These are phyloP conservation scores for Nematocida sp. DNA, from an alignment of 371 early-diverging fungal species.

Conservation along the genomic window DNA sequence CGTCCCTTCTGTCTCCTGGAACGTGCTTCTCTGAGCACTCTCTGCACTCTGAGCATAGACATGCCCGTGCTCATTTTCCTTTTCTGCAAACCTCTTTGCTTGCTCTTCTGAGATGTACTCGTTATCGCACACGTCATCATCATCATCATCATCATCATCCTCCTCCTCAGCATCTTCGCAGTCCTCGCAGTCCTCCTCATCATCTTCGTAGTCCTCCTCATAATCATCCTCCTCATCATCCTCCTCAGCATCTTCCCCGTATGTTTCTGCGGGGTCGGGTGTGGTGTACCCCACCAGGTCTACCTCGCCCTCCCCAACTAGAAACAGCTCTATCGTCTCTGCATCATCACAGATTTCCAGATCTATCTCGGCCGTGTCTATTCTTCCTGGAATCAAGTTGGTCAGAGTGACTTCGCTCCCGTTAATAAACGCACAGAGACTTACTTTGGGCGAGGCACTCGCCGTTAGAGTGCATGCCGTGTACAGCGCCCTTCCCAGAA, in stretches of 20 bases:
- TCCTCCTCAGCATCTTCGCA: not conserved
- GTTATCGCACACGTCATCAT: slow-evolving; percentile 7
- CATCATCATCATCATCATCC: not conserved
- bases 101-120: slow-evolving; percentile 35
- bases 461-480: not conserved
- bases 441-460: slow-evolving; percentile 2
- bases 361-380: slow-evolving; percentile 34
- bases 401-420: slow-evolving; percentile 34
- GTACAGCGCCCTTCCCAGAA: slow-evolving; percentile 9
- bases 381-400: slow-evolving; percentile 20
- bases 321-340: slow-evolving; percentile 12
- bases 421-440: slow-evolving; percentile 27
- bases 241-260: not conserved
- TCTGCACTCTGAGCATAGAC: not conserved
- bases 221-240: not conserved
- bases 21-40: not conserved
- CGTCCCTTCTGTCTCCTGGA: not conserved
- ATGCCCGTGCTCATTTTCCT: not conserved
- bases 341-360: slow-evolving; percentile 14
- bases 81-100: not conserved
- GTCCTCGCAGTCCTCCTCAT: slow-evolving; percentile 4
- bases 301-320: slow-evolving; percentile 45
- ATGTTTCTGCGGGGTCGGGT: not conserved
- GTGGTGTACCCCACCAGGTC: slow-evolving; percentile 18
- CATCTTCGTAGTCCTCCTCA: not conserved